These are phyloP conservation scores for Inonotus hispidus DNA, from an alignment of 1,284 basidiomycete genomes.

Conservation along the genomic window DNA sequence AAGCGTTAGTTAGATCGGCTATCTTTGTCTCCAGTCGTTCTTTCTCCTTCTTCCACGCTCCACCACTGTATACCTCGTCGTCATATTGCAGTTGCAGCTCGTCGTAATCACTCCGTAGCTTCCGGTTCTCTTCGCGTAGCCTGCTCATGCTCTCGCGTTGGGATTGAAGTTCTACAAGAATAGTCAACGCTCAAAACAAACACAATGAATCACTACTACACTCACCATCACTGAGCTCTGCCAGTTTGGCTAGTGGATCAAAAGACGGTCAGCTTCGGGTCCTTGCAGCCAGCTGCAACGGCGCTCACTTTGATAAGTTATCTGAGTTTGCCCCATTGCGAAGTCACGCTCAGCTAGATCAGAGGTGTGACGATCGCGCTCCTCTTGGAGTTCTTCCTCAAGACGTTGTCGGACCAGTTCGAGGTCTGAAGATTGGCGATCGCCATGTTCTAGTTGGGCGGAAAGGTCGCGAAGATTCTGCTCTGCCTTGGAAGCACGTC, in stretches of 20 bases:
- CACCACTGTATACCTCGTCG: constrained; percentile 71
- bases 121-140: constrained; percentile 74
- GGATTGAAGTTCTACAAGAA: constrained; percentile 56
- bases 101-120: constrained; percentile 71
- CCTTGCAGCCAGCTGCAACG: neutral
- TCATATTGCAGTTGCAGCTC: constrained; percentile 72
- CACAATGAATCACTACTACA: constrained; percentile 1
- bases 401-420: constrained; percentile 59
- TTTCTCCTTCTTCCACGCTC: constrained; percentile 82
- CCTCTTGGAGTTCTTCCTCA: constrained; percentile 69
- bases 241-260: constrained; percentile 52
- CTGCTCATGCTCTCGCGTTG: constrained; percentile 71
- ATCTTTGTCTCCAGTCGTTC: constrained; percentile 83
- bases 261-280: constrained; percentile 11
- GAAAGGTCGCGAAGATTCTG: constrained; percentile 57
- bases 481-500: constrained; percentile 48
- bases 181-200: neutral
- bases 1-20: constrained; percentile 67
- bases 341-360: constrained; percentile 75
- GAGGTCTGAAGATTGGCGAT: constrained; percentile 61
- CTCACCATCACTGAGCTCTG: constrained; percentile 70
- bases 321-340: constrained; percentile 69
- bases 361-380: constrained; percentile 70
- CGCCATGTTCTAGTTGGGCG: constrained; percentile 61
- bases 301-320: constrained; percentile 71